Evolutionary conservation across 257 asterid species (phyloP).

Genomic region (Mentha longifolia): DNA sequence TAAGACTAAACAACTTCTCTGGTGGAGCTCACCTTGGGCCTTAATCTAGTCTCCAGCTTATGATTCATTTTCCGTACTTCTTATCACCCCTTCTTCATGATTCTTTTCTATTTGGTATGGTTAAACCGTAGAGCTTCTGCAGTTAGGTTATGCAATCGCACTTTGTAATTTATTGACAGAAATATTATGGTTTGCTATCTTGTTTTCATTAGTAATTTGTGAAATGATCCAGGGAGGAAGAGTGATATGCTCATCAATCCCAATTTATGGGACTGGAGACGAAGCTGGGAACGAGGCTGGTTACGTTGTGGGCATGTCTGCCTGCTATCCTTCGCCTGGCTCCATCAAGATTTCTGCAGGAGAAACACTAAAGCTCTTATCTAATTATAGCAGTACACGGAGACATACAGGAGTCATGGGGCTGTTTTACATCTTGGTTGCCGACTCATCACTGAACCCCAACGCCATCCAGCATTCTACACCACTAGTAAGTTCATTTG

Average conservation of each 20-base stretch:
- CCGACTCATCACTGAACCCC: conserved; percentile 48
- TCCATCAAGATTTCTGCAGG: conserved; percentile 72
- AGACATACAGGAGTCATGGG: conserved; percentile 92
- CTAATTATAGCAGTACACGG: conserved; percentile 62
- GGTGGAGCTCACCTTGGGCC: too few species aligned
- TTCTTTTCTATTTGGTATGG: too few species aligned
- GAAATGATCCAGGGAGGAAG: conserved; percentile 62
- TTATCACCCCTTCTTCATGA: too few species aligned
- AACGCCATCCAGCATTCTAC: conserved; percentile 35
- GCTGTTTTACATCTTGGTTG: conserved; percentile 73
- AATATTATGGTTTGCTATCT: background rate
- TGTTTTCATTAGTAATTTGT: conserved; percentile 2
- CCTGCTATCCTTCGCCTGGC: conserved; percentile 85
- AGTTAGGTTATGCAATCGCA: background rate
- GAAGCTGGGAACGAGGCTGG: conserved; percentile 90
- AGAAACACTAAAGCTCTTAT: conserved; percentile 63
- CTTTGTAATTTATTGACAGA: background rate
- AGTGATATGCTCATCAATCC: conserved; percentile 69
- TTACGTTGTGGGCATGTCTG: conserved; percentile 84
- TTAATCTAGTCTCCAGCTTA: too few species aligned
- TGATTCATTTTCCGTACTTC: too few species aligned
- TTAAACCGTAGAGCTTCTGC: too few species aligned
- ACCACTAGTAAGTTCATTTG: conserved; percentile 42
- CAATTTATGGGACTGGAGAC: conserved; percentile 70
- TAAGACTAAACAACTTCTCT: too few species aligned